Percentiles rank a stretch among this genome's conserved stretches.
These are phyloP conservation scores for Naganishia antarctica DNA, from an alignment of 768 basidiomycete species.

Conservation along the genomic window DNA sequence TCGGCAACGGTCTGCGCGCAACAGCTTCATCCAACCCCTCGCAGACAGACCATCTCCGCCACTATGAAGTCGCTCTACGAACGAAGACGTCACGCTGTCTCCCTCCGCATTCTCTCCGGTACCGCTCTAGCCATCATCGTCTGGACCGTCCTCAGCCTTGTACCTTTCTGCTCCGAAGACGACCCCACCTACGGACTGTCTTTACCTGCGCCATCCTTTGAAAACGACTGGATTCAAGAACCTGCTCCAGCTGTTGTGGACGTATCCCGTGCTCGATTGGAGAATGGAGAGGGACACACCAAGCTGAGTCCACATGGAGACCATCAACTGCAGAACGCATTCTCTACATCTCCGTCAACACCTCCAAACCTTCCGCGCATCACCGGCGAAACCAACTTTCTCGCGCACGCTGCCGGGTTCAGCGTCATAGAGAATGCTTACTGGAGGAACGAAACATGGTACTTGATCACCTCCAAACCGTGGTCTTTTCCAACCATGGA, in stretches of 20 bases:
- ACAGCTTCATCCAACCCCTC: no score
- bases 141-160: background rate
- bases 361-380: background rate
- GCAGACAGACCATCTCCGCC: background rate
- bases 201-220: background rate
- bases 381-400: constrained; percentile 10
- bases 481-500: constrained; percentile 30
- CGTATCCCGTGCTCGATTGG: background rate
- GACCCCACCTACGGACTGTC: background rate
- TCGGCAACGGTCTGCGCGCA: no score
- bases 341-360: background rate
- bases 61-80: constrained; percentile 7
- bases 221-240: background rate
- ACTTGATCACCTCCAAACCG: constrained; percentile 36
- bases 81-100: constrained; percentile 1
- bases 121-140: constrained; percentile 2
- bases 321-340: background rate
- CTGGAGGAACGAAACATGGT: constrained; percentile 33
- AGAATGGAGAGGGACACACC: background rate
- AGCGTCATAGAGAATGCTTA: constrained; percentile 37
- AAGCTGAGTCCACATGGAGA: background rate
- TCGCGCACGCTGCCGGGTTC: constrained; percentile 35
- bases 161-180: background rate
- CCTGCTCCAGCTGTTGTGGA: background rate
- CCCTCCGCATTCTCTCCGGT: background rate